Base-by-base conservation (phyloP, 176 grass and related monocot genomes). In the Paspalum vaginatum region DNA sequence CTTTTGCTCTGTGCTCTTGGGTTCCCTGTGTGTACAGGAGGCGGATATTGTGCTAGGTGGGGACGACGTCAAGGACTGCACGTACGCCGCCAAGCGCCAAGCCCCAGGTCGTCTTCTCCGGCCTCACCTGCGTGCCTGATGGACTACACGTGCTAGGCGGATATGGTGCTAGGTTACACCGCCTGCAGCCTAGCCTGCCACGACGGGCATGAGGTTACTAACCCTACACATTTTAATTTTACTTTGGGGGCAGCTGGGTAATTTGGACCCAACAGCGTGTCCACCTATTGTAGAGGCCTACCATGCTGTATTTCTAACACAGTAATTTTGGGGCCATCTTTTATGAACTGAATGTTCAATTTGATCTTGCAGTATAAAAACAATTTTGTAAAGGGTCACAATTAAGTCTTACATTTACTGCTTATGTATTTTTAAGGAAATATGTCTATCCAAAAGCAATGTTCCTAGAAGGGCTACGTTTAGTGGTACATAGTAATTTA, bases 101-200 rank as follows among this genome's bases (percentile, higher is more conserved):
- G n/a, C n/a, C n/a, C n/a, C 96, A 99, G 86, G 96, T 92, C 41
- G 88, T 99, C 44, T 99, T 99, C 90, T 99, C 96, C 18, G 95
- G 96, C 72, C 81, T 99, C 84, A 99, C 96, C 48, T 99, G 96
- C 78, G 92, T 87, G 65, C 92, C 96, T 2, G 70, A 32, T 22
- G 96, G 90, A n/a, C 65, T 61, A n/a, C n/a, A n/a, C n/a, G n/a
- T n/a, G n/a, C n/a, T n/a, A n/a, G n/a, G n/a, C n/a, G n/a, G n/a
- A n/a, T n/a, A n/a, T n/a, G n/a, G n/a, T 63, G 90, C 90, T 3
- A 92, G 96, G 13, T 53, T 99, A 90, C 86, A 99, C 90, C 10
- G 92, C 96, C 42, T 99, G 96, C 78, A 89, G 92, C 84, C 88
- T 99, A 60, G 71, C 88, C 77, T 99, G 96, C 86, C 96, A 99